Evolutionary conservation across 2,329 filamentous ascomycete species (phyloP).

Genomic region (Elsinoe fawcettii): DNA sequence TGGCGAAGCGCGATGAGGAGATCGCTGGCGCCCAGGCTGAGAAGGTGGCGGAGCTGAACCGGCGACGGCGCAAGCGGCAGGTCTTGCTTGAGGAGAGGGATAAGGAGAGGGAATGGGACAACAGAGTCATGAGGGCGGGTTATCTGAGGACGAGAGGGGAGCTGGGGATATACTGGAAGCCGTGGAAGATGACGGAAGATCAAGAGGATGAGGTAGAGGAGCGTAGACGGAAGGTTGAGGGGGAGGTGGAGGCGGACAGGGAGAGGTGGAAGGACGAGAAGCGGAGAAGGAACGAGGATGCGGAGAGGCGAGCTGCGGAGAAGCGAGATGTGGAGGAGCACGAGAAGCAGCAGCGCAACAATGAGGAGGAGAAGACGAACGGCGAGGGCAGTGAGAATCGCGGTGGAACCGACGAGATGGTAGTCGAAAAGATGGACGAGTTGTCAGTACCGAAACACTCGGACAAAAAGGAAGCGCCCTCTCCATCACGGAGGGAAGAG

Average conservation of each 20-base stretch:
- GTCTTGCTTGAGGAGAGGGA: constrained; percentile 52
- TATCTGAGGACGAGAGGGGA: constrained; percentile 21
- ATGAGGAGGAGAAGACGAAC: background rate
- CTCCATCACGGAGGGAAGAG: background rate
- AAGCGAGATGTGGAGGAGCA: background rate
- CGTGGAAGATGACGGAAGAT: constrained; percentile 9
- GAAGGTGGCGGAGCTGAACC: constrained; percentile 5
- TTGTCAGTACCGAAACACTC: no score
- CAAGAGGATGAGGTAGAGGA: constrained; percentile 7
- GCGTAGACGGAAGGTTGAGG: background rate
- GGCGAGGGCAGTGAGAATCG: background rate
- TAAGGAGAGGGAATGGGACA: constrained; percentile 8
- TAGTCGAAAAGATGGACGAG: background rate
- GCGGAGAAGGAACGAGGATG: background rate
- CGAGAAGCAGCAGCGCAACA: background rate
- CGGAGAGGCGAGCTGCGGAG: background rate
- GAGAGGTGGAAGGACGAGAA: background rate
- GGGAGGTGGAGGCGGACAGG: background rate
- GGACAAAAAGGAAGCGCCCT: background rate
- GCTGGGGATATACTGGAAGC: background rate
- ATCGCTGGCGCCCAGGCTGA: background rate
- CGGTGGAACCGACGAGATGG: background rate
- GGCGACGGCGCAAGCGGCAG: constrained; percentile 41
- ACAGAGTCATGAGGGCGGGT: constrained; percentile 21
- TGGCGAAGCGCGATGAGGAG: background rate